Base-by-base conservation (phyloP, 441 rosid genomes). In the Manihot esculenta region DNA sequence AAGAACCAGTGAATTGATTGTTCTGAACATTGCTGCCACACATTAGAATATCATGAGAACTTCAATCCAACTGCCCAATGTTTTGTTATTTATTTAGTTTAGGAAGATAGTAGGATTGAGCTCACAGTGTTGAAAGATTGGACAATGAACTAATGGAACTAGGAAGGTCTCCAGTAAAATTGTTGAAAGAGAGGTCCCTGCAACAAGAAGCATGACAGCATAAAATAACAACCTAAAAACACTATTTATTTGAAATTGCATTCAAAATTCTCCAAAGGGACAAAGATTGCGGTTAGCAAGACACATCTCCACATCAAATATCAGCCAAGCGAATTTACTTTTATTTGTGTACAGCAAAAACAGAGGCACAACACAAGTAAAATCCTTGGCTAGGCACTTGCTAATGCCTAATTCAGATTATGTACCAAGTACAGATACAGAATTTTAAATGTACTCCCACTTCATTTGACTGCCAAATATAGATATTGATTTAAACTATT, bases 161-260 rank as follows among this genome's bases (percentile, higher is more conserved):
- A 9, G 98, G 99, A 84, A 95, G 93, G 83, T 91, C 87, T 27
- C 98, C 98, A 72, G 85, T 87, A 71, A 93, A 85, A 81, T 88
- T 93, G 83, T 95, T 95, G 81, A 84, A 91, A 74, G 99, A 95
- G 50, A 95, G 79, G 85, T 93, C 99, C 85, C 99, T 95, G 79
- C 76, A 79, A 65, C 45, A 66, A 60, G 18, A 68, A 55, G 57
- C 56, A 77, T 44, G 48, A 56, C 9, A 3, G 59, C 21, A n/a
- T 66, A 18, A 70, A 18, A 57, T 33, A 70, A 76, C 20, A 70
- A 59, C 53, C 61, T n/a, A 56, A 11, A 70, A 50, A 11, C 8
- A 30, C 33, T 21, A 24, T 1, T 20, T 27, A 38, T 13, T 30
- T 24, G 21, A 69, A 61, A 61, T 50, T 26, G 26, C 50, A 66